Percentiles rank a stretch among this genome's conserved stretches.
These are phyloP conservation scores for Komagataea norvegica DNA, from an alignment of 1,139 yeast species.

Conservation along the genomic window DNA sequence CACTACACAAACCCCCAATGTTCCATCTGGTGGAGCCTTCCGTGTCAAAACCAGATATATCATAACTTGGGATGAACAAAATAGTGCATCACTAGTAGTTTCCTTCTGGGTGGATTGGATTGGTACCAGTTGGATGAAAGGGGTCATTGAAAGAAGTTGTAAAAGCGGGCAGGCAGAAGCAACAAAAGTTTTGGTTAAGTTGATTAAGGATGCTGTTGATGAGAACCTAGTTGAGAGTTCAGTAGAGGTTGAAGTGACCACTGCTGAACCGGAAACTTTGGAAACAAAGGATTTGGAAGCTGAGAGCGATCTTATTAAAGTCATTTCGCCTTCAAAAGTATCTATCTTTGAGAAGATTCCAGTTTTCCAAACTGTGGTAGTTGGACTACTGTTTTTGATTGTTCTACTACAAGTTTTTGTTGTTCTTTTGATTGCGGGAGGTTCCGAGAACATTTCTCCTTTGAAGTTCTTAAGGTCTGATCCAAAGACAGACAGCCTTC, in stretches of 20 bases:
- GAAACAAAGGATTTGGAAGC: neutral
- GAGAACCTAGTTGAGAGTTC: slow-evolving; percentile 13
- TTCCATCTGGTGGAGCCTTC: slow-evolving; percentile 87
- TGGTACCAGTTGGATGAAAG: slow-evolving; percentile 88
- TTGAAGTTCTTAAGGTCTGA: slow-evolving; percentile 4
- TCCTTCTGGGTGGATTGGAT: slow-evolving; percentile 82
- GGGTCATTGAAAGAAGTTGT: slow-evolving; percentile 86
- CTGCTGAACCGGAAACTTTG: neutral
- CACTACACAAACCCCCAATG: slow-evolving; percentile 82
- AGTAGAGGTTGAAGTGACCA: slow-evolving; percentile 8
- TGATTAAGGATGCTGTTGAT: slow-evolving; percentile 12
- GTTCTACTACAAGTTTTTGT: slow-evolving; percentile 13
- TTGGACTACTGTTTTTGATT: slow-evolving; percentile 10
- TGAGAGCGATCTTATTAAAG: no score
- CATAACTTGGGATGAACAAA: slow-evolving; percentile 71
- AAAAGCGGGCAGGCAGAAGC: slow-evolving; percentile 81
- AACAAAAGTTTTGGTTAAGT: slow-evolving; percentile 26
- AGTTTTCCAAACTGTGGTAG: slow-evolving; percentile 5
- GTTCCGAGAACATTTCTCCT: slow-evolving; percentile 5
- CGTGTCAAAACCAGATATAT: slow-evolving; percentile 65
- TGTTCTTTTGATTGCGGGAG: slow-evolving; percentile 8
- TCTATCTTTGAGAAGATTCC: slow-evolving; percentile 2
- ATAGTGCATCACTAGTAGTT: slow-evolving; percentile 54
- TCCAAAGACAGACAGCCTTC: slow-evolving; percentile 10
- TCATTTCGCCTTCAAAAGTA: no score